Evolutionary conservation across 306 rosid species (phyloP), one percentile per base, ranked within the genome.

Genomic region (Pterocarpus macrocarpus): DNA sequence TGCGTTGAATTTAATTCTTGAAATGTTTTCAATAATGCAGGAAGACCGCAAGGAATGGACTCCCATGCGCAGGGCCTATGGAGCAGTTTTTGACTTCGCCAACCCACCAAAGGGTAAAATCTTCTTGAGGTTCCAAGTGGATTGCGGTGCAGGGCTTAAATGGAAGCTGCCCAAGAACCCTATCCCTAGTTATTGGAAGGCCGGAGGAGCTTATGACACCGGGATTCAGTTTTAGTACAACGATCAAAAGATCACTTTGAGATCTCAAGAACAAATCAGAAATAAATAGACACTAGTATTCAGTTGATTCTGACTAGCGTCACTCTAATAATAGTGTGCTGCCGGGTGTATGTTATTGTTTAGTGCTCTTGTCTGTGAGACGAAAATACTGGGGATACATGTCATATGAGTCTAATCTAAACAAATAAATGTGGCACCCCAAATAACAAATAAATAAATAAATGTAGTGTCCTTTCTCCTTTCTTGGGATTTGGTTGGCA

Each of bases 181-280:
- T 58, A 83, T 91, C 58, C 93, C 96, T 6, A 38, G 45, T 41
- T 64, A 88, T 36, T 91, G 96, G 93, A 74, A 81, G 80, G 77
- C 79, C 7, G 92, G 96, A 15, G 77, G 69, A 43, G 76, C 76
- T 38, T 91, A 91, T 80, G 86, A 88, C 70, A 65, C 90, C 2
- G 16, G 45, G n/a, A 65, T 88, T 88, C 86, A 87, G 83, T 86
- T 91, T n/a, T 4, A 69, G 10, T 73, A 30, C 15, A 9, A 9
- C 5, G 7, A 5, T 11, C 5, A 12, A 11, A 11, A 14, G 10
- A 68, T 43, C 3, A 22, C 35, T 16, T 41, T 15, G 2, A 43
- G 34, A 69, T 44, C 10, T 43, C 47, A 6, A 8, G 10, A 43
- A 43, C 8, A 43, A 8, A 43, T 43, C 47, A 43, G 11, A 43